Conservation (phyloP, 345 rosid species). For the Brassica napus region DNA sequence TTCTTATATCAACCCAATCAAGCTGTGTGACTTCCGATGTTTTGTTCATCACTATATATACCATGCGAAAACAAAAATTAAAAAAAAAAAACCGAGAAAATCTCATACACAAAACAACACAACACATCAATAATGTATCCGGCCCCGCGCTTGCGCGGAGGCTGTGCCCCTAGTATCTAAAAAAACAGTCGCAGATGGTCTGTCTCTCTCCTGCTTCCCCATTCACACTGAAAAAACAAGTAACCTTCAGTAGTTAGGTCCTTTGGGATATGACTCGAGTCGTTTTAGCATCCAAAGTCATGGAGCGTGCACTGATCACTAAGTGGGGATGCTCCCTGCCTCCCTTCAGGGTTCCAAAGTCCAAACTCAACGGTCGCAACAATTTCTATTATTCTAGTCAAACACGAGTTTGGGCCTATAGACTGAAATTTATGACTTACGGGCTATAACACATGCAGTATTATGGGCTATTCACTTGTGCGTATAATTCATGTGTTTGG, state of each 20-base stretch:
- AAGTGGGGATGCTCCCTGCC: no score
- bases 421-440: neutral
- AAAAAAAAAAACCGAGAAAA: no score
- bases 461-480: constrained; percentile 2
- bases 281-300: neutral
- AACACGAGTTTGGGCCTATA: neutral
- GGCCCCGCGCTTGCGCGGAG: no score
- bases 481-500: neutral
- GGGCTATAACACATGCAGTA: neutral
- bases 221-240: neutral
- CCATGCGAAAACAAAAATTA: no score
- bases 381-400: neutral
- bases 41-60: no score
- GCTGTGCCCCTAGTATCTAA: no score
- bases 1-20: no score
- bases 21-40: no score
- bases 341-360: neutral
- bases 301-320: neutral
- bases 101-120: no score
- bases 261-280: neutral
- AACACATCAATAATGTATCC: no score
- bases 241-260: neutral
- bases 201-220: no score
- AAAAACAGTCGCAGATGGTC: no score
- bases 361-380: neutral